Conservation (phyloP, 1,284 basidiomycete species). For the Rhodotorula sp. region DNA sequence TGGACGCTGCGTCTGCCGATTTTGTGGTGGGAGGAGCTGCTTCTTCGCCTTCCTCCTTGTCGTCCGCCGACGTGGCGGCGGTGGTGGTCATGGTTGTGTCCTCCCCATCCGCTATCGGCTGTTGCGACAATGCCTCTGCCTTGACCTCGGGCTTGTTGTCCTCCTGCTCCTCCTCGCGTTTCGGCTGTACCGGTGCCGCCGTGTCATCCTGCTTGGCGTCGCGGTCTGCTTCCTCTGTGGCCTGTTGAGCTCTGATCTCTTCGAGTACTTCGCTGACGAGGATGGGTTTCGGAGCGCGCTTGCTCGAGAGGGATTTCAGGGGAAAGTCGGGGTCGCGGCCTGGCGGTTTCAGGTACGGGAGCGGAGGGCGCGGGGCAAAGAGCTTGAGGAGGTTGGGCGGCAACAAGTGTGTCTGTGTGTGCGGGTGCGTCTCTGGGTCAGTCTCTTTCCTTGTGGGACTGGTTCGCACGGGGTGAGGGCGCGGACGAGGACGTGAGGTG, state of each 20-base stretch:
- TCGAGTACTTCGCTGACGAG: constrained; percentile 72
- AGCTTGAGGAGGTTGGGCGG: constrained; percentile 92
- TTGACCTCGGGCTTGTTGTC: constrained; percentile 70
- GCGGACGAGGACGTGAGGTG: not conserved
- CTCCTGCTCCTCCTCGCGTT: constrained; percentile 42
- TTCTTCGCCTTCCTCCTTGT: constrained; percentile 42
- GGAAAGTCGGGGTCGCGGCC: constrained; percentile 72
- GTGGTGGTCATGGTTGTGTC: constrained; percentile 19
- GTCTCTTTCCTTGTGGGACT: no score
- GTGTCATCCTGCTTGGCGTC: constrained; percentile 49
- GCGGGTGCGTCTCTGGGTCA: not conserved
- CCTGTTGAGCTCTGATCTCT: constrained; percentile 65
- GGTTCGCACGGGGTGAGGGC: not conserved
- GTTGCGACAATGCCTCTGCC: not conserved
- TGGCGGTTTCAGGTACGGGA: constrained; percentile 77
- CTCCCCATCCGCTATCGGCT: constrained; percentile 35
- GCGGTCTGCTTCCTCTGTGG: constrained; percentile 38
- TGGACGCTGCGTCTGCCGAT: not conserved
- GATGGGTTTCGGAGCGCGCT: constrained; percentile 60
- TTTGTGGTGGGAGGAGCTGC: constrained; percentile 4
- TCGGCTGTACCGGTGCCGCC: constrained; percentile 44
- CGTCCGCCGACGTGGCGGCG: constrained; percentile 48
- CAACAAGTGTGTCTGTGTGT: constrained; percentile 56
- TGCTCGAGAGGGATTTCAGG: constrained; percentile 51
- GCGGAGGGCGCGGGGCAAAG: constrained; percentile 83